Evolutionary conservation across 2,329 filamentous ascomycete genomes (phyloP).

Genomic region (Fusarium goolgardi): DNA sequence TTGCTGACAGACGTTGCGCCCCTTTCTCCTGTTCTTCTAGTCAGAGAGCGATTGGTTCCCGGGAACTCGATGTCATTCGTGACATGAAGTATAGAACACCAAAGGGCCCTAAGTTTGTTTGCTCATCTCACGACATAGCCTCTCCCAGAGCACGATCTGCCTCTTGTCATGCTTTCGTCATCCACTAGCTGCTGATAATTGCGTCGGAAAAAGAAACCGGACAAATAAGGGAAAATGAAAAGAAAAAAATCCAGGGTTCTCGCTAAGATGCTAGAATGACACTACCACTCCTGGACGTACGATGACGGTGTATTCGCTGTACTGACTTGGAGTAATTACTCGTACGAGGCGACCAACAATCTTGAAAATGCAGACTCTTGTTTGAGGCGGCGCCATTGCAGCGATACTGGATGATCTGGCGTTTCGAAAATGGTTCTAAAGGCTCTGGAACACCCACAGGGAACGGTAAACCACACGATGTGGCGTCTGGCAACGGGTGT

Average conservation of each 20-base stretch:
- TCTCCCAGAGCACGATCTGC: slow-evolving; percentile 22
- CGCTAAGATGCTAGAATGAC: slow-evolving; percentile 3
- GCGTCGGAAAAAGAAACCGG: background rate
- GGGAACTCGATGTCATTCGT: slow-evolving; percentile 25
- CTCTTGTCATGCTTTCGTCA: slow-evolving; percentile 26
- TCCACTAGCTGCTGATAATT: slow-evolving; percentile 25
- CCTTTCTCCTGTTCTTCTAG: slow-evolving; percentile 39
- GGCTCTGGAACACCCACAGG: slow-evolving; percentile 3
- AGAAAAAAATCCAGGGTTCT: slow-evolving; percentile 13
- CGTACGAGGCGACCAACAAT: slow-evolving; percentile 1
- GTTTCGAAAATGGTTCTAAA: slow-evolving; percentile 19
- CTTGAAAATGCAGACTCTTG: slow-evolving; percentile 10
- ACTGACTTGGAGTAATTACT: background rate
- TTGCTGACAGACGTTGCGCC: slow-evolving; percentile 36
- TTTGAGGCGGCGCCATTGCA: slow-evolving; percentile 29
- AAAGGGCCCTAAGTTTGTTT: slow-evolving; percentile 15
- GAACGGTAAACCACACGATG: slow-evolving; percentile 25
- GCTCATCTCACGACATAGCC: slow-evolving; percentile 27
- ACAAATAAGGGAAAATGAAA: background rate
- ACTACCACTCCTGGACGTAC: background rate
- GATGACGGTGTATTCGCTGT: slow-evolving; percentile 1
- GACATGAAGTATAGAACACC: background rate
- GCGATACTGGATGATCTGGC: slow-evolving; percentile 8
- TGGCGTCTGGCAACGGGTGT: slow-evolving; percentile 27
- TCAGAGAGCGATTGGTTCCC: slow-evolving; percentile 18